Evolutionary conservation across 148 eudicot species (phyloP).

Genomic region (Cornus kousa): DNA sequence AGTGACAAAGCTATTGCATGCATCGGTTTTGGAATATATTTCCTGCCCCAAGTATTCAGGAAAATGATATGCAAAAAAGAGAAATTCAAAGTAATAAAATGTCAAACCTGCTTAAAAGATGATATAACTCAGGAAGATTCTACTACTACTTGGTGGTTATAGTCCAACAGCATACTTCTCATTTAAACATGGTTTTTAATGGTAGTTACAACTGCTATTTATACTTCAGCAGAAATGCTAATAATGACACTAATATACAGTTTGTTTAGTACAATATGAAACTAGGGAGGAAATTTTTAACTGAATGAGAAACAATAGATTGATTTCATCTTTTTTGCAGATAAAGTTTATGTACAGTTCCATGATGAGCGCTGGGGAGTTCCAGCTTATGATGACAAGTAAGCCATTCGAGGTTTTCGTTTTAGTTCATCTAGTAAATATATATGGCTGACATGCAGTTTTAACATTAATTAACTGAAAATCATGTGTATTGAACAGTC

Average conservation of each 20-base stretch:
- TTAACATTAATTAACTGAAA: neutral
- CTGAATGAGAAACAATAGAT: neutral
- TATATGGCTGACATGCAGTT: neutral
- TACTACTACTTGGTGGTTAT: neutral
- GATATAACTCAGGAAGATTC: neutral
- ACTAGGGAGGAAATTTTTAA: neutral
- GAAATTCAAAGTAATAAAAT: neutral
- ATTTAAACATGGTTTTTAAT: neutral
- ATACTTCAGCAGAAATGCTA: neutral
- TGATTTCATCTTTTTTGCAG: constrained; percentile 32
- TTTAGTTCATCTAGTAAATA: neutral
- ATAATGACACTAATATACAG: neutral
- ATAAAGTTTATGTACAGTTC: constrained; percentile 71
- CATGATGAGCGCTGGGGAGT: constrained; percentile 99
- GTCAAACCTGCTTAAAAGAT: neutral
- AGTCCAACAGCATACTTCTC: neutral
- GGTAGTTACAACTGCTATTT: constrained; percentile 8
- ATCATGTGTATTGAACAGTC: constrained; percentile 37
- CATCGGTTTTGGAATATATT: too few species aligned
- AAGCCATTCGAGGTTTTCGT: constrained; percentile 21
- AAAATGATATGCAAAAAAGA: too few species aligned
- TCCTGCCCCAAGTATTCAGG: neutral
- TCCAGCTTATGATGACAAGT: constrained; percentile 95
- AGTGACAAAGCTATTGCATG: too few species aligned
- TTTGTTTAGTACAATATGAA: neutral